Conservation (phyloP, 495 filamentous ascomycete species). For the Elasticomyces elasticus region DNA sequence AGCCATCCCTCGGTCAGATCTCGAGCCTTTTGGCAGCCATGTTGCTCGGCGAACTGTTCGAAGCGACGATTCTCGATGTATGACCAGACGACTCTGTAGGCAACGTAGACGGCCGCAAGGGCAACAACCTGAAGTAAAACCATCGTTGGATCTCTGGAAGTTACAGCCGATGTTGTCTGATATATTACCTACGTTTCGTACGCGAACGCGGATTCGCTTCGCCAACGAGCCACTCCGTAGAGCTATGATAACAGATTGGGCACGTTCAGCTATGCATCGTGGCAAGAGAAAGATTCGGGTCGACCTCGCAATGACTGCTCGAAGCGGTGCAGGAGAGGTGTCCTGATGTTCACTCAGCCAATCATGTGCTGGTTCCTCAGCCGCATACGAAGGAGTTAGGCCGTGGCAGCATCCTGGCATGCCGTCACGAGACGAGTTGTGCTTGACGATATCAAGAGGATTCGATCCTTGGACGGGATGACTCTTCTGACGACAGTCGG, state of each 20-base stretch:
- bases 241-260: neutral
- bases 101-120: neutral
- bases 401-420: too few relatives aligned
- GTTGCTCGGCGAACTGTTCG: conserved; percentile 9
- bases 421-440: too few relatives aligned
- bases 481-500: too few relatives aligned
- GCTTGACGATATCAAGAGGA: too few relatives aligned
- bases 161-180: neutral
- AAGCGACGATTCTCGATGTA: conserved; percentile 6
- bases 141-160: neutral
- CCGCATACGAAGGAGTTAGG: too few relatives aligned
- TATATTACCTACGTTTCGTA: neutral
- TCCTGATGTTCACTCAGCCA: neutral
- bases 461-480: too few relatives aligned
- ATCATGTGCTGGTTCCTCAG: too few relatives aligned
- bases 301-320: neutral
- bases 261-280: neutral
- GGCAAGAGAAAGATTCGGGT: neutral
- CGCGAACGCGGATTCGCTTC: neutral
- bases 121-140: neutral
- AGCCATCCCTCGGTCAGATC: conserved; percentile 1
- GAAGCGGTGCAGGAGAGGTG: neutral
- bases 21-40: conserved; percentile 14
- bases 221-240: neutral
- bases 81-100: neutral